Percentiles rank a stretch among this genome's conserved stretches.
These are phyloP conservation scores for Fomitopsis pulvina DNA, from an alignment of 768 basidiomycete genomes.

Conservation along the genomic window DNA sequence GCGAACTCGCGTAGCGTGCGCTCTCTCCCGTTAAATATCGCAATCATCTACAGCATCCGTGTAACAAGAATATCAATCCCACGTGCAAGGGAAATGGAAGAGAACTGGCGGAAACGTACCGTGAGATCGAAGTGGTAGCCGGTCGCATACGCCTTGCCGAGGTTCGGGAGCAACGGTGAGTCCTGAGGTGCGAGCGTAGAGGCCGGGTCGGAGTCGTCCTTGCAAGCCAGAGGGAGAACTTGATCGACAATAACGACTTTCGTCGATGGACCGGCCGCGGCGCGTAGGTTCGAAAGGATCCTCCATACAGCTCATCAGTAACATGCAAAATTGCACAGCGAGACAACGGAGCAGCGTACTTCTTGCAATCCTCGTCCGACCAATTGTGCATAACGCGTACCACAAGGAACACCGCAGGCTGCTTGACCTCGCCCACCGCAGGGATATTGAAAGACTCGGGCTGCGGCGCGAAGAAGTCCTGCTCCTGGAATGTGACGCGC, in stretches of 20 bases:
- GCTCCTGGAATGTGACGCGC: conserved; percentile 1
- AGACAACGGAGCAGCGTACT: no score
- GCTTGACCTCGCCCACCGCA: not conserved
- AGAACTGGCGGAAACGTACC: conserved; percentile 6
- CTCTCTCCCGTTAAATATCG: no score
- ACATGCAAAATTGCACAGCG: no score
- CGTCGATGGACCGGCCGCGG: conserved; percentile 5
- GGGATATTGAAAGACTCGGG: not conserved
- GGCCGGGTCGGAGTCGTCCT: not conserved
- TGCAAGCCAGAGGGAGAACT: conserved; percentile 5
- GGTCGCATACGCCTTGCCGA: not conserved
- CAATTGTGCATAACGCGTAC: conserved; percentile 10
- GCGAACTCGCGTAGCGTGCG: no score
- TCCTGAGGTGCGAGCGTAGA: conserved; percentile 3
- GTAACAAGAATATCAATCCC: no score
- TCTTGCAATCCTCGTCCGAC: no score
- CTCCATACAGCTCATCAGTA: no score
- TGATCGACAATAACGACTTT: conserved; percentile 4
- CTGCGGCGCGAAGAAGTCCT: conserved; percentile 7
- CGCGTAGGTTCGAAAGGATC: conserved; percentile 6
- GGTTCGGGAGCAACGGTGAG: not conserved
- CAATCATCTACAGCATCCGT: no score
- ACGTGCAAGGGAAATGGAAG: not conserved
- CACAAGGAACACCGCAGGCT: conserved; percentile 10
- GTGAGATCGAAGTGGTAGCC: conserved; percentile 1